phyloP scores from a whole-genome alignment of 257 asterid species.

The Nicotiana knightiana region DNA sequence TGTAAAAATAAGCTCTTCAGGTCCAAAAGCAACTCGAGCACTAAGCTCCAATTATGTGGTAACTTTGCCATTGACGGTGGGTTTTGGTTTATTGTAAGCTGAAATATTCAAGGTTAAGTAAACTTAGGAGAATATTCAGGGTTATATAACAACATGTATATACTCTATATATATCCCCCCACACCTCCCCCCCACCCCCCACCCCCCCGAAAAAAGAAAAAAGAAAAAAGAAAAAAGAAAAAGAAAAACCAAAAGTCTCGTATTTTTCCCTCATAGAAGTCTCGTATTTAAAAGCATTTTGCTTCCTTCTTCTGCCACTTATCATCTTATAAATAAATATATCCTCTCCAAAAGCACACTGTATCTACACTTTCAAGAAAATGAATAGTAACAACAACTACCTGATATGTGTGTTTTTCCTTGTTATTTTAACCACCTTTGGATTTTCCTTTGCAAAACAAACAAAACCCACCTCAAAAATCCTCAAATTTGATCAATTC shows the following conservation, averaged over 20 bases:
- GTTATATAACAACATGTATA: neutral
- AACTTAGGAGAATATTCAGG: neutral
- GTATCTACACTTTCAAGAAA: neutral
- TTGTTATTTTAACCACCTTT: constrained; percentile 17
- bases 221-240: too few relatives aligned
- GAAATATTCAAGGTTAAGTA: neutral
- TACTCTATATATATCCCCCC: too few relatives aligned
- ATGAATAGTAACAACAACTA: neutral
- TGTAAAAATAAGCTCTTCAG: neutral
- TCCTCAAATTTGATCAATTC: neutral
- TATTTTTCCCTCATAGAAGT: neutral
- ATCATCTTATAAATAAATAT: neutral
- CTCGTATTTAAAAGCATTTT: neutral
- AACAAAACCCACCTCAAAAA: neutral
- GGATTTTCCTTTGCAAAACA: constrained; percentile 30
- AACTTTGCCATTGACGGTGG: too few relatives aligned
- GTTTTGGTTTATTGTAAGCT: too few relatives aligned
- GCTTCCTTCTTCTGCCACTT: neutral
- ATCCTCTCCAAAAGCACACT: neutral
- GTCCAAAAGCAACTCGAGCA: too few relatives aligned
- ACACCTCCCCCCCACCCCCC: too few relatives aligned
- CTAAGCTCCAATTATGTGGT: too few relatives aligned
- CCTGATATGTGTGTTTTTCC: constrained; percentile 16
- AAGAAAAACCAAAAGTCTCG: too few relatives aligned
- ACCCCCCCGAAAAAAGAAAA: too few relatives aligned